Evolutionary conservation across 495 filamentous ascomycete species (phyloP).

Genomic region (Darksidea phi): DNA sequence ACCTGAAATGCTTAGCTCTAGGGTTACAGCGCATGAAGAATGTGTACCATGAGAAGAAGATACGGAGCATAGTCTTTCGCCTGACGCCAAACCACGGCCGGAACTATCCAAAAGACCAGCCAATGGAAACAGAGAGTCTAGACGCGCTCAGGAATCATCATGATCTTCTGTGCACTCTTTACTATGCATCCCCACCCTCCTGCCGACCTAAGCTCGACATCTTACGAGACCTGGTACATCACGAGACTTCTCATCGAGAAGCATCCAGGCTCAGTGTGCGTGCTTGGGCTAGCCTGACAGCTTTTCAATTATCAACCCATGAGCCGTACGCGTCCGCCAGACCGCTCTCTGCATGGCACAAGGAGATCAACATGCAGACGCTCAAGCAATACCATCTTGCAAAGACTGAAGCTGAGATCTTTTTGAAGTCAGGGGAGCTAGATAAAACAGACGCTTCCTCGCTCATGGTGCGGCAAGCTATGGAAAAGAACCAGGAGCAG

Average conservation of each 20-base stretch:
- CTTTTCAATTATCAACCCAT: constrained; percentile 65
- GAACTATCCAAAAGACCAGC: constrained; percentile 79
- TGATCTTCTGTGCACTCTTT: constrained; percentile 85
- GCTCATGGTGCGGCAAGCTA: constrained; percentile 54
- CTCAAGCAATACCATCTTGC: constrained; percentile 59
- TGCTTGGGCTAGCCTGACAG: constrained; percentile 75
- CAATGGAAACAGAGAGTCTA: constrained; percentile 70
- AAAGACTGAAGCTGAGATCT: constrained; percentile 61
- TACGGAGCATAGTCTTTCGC: constrained; percentile 73
- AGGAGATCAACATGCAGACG: constrained; percentile 56
- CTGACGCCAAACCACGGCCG: constrained; percentile 87
- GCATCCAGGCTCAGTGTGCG: constrained; percentile 80
- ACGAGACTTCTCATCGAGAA: constrained; percentile 76
- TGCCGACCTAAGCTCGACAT: constrained; percentile 67
- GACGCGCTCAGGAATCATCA: constrained; percentile 89
- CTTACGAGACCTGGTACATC: constrained; percentile 75
- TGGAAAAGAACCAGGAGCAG: constrained; percentile 61
- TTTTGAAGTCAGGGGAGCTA: constrained; percentile 44
- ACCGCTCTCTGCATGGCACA: constrained; percentile 62
- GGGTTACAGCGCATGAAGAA: constrained; percentile 62
- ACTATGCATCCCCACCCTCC: constrained; percentile 74
- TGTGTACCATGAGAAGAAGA: constrained; percentile 64
- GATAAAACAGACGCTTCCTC: constrained; percentile 48
- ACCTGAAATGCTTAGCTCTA: constrained; percentile 78
- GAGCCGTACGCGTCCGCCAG: constrained; percentile 39